A percentile compares a stretch with the other conserved stretches of the same genome.
These are phyloP conservation scores for Halteria grandinella DNA, from an alignment of 73 alveolate species.

Conservation along the genomic window DNA sequence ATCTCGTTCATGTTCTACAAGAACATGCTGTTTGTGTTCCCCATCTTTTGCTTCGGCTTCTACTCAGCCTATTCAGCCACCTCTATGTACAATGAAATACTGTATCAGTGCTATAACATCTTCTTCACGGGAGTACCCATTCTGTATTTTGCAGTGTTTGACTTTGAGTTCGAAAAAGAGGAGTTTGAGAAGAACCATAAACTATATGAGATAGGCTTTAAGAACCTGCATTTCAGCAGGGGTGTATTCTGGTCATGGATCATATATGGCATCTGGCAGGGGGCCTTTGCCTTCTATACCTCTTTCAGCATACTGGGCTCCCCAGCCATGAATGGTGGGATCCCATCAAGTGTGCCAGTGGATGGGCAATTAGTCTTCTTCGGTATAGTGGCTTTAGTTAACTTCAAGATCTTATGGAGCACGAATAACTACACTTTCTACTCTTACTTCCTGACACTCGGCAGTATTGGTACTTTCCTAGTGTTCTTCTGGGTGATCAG, in stretches of 20 bases:
- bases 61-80: conserved; percentile 79
- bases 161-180: conserved; percentile 64
- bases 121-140: conserved; percentile 87
- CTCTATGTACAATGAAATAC: conserved; percentile 85
- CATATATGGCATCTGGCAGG: conserved; percentile 75
- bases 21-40: conserved; percentile 78
- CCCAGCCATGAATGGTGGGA: conserved; percentile 39
- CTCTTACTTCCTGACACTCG: conserved; percentile 38
- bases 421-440: conserved; percentile 46
- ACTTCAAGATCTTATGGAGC: conserved; percentile 78
- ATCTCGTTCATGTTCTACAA: conserved; percentile 85
- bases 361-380: conserved; percentile 86
- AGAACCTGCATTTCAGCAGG: conserved; percentile 64
- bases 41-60: conserved; percentile 82
- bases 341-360: conserved; percentile 65
- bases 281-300: conserved; percentile 57
- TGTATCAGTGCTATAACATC: conserved; percentile 83
- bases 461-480: background rate
- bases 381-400: conserved; percentile 85
- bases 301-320: conserved; percentile 67
- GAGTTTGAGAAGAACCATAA: conserved; percentile 48
- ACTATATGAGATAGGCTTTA: conserved; percentile 64
- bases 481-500: background rate
- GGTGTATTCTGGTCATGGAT: conserved; percentile 80
- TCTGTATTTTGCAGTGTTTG: conserved; percentile 79